A percentile compares a stretch with the other conserved stretches of the same genome.
Evolutionary conservation across 2,329 filamentous ascomycete species (phyloP).

Genomic region (Colletotrichum australisinense): DNA sequence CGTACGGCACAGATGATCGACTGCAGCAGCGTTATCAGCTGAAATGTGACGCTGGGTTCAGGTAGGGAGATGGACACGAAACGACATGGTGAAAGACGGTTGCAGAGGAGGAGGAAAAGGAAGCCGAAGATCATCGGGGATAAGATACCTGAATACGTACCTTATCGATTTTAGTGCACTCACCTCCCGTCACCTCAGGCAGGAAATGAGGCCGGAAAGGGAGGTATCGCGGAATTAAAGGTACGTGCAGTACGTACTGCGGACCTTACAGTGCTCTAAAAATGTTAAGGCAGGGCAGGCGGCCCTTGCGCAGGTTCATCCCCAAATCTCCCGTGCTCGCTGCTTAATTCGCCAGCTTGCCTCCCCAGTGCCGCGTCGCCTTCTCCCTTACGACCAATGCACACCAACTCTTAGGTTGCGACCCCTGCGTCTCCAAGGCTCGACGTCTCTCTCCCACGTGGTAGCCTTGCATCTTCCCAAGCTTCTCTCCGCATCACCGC

Average conservation of each 20-base stretch:
- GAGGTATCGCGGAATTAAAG: too few relatives aligned
- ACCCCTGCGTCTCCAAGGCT: neutral
- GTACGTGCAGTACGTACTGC: neutral
- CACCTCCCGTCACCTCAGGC: neutral
- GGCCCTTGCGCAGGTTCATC: constrained; percentile 19
- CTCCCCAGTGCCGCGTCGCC: neutral
- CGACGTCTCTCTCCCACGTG: constrained; percentile 13
- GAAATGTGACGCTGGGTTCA: neutral
- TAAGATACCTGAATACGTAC: neutral
- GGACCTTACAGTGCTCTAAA: neutral
- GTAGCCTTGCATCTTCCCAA: neutral
- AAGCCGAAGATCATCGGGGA: neutral
- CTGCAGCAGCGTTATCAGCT: neutral
- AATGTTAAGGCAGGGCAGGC: neutral
- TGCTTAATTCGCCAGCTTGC: neutral
- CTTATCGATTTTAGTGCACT: neutral
- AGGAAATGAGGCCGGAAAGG: neutral
- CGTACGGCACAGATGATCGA: neutral
- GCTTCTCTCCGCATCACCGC: constrained; percentile 11
- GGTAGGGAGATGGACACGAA: neutral
- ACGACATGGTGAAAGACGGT: neutral
- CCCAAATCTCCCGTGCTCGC: neutral
- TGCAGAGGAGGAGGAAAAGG: too few relatives aligned
- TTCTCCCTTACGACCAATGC: neutral
- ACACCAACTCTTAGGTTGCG: neutral